Conservation (phyloP, 257 asterid species). For the Paulownia fortunei region DNA sequence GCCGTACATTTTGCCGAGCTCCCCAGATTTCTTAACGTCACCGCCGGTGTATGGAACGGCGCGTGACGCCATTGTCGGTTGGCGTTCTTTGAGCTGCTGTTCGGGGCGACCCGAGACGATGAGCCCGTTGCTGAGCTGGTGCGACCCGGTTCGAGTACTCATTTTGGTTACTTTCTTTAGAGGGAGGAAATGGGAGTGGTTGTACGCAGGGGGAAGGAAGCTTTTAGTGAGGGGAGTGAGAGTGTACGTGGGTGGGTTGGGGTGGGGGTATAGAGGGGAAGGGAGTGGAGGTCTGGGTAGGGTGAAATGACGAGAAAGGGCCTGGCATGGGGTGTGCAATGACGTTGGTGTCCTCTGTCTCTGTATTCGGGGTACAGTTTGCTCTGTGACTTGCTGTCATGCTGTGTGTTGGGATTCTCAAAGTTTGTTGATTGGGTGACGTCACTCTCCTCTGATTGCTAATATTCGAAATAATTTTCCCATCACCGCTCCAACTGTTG, state of each 20-base stretch:
- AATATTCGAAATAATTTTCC: background rate
- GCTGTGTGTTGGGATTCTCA: conserved; percentile 29
- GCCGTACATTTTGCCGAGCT: conserved; percentile 90
- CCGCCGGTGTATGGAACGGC: conserved; percentile 92
- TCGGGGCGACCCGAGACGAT: conserved; percentile 91
- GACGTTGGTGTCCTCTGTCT: conserved; percentile 37
- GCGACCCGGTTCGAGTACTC: conserved; percentile 82
- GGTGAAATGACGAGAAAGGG: conserved; percentile 47
- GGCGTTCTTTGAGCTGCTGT: conserved; percentile 72
- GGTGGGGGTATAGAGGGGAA: too few species aligned
- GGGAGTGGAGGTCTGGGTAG: conserved; percentile 11
- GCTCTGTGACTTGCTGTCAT: conserved; percentile 34
- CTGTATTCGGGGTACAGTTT: conserved; percentile 18
- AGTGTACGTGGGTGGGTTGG: conserved; percentile 45
- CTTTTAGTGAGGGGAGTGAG: conserved; percentile 36
- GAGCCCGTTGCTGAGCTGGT: conserved; percentile 89
- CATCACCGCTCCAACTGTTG: background rate
- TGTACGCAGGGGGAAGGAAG: conserved; percentile 23
- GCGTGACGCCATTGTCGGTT: conserved; percentile 70
- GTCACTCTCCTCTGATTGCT: conserved; percentile 16
- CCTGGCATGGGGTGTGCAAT: background rate
- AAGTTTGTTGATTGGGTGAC: conserved; percentile 8
- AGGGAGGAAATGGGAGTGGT: conserved; percentile 4
- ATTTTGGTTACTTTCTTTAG: conserved; percentile 35
- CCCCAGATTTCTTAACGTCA: conserved; percentile 88